Conservation (phyloP, 2,329 filamentous ascomycete genomes). For the Neospermospora avenae region DNA sequence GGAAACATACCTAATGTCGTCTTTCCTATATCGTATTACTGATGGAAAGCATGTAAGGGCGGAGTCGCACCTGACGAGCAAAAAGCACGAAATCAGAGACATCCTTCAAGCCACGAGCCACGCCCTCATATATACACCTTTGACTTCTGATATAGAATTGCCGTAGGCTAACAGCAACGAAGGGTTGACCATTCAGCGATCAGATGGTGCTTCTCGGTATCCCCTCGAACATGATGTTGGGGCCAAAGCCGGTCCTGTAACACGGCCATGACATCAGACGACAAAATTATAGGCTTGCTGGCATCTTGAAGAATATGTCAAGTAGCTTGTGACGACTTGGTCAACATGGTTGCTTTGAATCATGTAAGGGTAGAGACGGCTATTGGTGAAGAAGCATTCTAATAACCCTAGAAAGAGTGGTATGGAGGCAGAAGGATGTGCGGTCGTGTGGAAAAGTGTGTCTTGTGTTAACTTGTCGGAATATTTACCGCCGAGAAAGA, state of each 20-base stretch:
- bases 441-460: slow-evolving; percentile 3
- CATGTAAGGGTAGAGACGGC: too few species aligned
- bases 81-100: slow-evolving; percentile 3
- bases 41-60: background rate
- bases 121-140: slow-evolving; percentile 6
- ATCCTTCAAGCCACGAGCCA: slow-evolving; percentile 2
- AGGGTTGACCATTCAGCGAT: background rate
- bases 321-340: slow-evolving; percentile 6
- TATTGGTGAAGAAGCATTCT: background rate
- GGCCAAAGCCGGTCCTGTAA: background rate
- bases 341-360: slow-evolving; percentile 5
- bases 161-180: slow-evolving; percentile 5
- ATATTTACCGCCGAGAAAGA: slow-evolving; percentile 5
- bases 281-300: slow-evolving; percentile 4
- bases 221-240: background rate
- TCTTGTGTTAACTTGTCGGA: slow-evolving; percentile 9
- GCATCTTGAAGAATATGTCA: background rate
- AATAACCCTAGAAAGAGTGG: background rate
- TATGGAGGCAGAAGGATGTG: background rate
- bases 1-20: slow-evolving; percentile 8
- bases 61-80: slow-evolving; percentile 2
- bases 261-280: slow-evolving; percentile 11
- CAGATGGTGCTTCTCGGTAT: slow-evolving; percentile 5
- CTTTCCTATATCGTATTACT: slow-evolving; percentile 9
- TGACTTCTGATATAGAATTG: slow-evolving; percentile 8